Base-by-base conservation (phyloP, 768 basidiomycete species). In the Termitomyces sp. region DNA sequence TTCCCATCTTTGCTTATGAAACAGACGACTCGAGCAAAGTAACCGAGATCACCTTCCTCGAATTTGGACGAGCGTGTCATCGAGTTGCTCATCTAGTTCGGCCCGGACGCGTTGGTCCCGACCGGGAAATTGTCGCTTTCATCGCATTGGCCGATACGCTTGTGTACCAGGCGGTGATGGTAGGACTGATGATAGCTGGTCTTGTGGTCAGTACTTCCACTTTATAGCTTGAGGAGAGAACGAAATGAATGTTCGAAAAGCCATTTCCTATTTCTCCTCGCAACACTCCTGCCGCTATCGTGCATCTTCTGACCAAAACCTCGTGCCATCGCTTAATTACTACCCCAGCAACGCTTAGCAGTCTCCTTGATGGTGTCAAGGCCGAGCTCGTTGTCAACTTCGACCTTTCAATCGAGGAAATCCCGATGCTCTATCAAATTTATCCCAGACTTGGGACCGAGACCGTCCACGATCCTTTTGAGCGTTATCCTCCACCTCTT, bases 11-110 rank as follows among this genome's bases (percentile, higher is more conserved):
- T 40, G 63, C 56, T 20, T 69, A 60, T 46, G 61, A 43, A 51
- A 44, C 52, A 24, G 66, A 66, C 18, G 54, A 54, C 40, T 60
- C 59, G 18, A 52, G 58, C 9, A 54, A 65, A 4, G 48, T 68
- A 44, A 61, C 61, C 0, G 44, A 61, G 22, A 66, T 79, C 18
- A 67, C 70, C 1, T 70, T 68, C 44, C 54, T 75, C 9, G 75
- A 79, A 48, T 79, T 77, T 55, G 68, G 66, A 18, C 72, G 72
- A 13, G 78, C 76, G 1, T 70, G 68, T 36, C 73, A 78, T 53
- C 70, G 75, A 3, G 63, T 72, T 26, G 74, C 75, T 0, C 70
- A 71, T 48, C 58, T 63, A 18, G 36, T 77, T 24, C 66, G 73
- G 12, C 73, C 73, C 0, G 44, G 55, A 6, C 64, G 70, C 0